A percentile compares a stretch with the other conserved stretches of the same genome.
Evolutionary conservation across 768 basidiomycete genomes (phyloP).

Genomic region (Termitomyces sp.): DNA sequence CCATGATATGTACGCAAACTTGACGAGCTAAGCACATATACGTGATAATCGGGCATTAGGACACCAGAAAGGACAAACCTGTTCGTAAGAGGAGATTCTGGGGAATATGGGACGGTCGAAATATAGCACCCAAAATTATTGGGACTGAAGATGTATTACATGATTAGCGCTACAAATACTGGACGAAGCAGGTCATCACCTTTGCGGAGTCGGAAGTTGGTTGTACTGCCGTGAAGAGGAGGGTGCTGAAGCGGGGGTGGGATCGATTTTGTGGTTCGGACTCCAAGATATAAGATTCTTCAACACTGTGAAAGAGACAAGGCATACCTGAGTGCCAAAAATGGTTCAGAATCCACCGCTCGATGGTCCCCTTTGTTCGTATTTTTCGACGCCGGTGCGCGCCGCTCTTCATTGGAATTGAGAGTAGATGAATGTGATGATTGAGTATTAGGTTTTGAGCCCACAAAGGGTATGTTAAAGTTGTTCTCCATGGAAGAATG

Average conservation of each 20-base stretch:
- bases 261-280: constrained; percentile 10
- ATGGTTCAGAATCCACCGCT: background rate
- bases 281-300: constrained; percentile 8
- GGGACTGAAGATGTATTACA: constrained; percentile 15
- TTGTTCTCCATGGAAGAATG: constrained; percentile 3
- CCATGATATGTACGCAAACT: constrained; percentile 8
- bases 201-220: constrained; percentile 32
- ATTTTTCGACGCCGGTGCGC: constrained; percentile 4
- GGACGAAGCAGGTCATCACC: background rate
- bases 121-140: constrained; percentile 23
- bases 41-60: background rate
- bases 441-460: background rate
- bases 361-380: constrained; percentile 7
- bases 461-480: constrained; percentile 1
- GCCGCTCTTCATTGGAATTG: constrained; percentile 2
- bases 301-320: background rate
- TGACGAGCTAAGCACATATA: constrained; percentile 3
- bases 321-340: constrained; percentile 9
- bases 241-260: constrained; percentile 9
- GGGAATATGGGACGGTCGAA: constrained; percentile 13
- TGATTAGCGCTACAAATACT: background rate
- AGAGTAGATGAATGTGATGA: background rate
- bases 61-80: constrained; percentile 12
- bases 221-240: constrained; percentile 21
- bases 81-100: constrained; percentile 22